phyloP scores from a whole-genome alignment of 2,329 filamentous ascomycete species.

The Fusarium sp. region DNA sequence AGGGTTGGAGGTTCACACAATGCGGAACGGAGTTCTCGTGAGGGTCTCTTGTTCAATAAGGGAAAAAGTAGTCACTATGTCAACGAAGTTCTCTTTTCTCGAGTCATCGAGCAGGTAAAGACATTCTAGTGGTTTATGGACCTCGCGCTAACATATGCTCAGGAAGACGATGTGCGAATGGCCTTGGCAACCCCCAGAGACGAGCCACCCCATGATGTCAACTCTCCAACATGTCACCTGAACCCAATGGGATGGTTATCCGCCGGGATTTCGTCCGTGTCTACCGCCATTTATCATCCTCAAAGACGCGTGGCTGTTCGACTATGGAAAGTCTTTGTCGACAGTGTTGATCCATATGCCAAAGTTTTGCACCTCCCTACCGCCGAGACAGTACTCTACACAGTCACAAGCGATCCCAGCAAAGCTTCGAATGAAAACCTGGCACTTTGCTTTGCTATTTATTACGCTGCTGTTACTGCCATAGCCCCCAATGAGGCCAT shows the following conservation, averaged over 20 bases:
- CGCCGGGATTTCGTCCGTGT: constrained; percentile 25
- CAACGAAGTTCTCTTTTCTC: constrained; percentile 53
- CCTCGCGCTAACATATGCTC: background rate
- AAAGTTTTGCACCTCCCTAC: constrained; percentile 49
- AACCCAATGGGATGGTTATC: constrained; percentile 52
- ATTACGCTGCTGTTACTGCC: constrained; percentile 59
- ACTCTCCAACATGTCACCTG: constrained; percentile 42
- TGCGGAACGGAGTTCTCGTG: background rate
- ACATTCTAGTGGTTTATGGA: fast-evolving
- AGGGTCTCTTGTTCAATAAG: constrained; percentile 48
- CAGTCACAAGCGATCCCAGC: constrained; percentile 46
- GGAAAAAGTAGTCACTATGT: constrained; percentile 52
- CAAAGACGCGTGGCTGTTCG: constrained; percentile 43
- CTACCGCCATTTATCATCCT: constrained; percentile 41
- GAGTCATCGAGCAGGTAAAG: constrained; percentile 51
- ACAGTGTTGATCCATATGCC: constrained; percentile 46
- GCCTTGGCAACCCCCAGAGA: constrained; percentile 37
- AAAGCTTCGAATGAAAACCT: constrained; percentile 43
- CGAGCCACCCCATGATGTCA: background rate
- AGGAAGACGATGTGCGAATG: constrained; percentile 44
- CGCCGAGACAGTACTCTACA: constrained; percentile 50
- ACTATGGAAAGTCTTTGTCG: constrained; percentile 48
- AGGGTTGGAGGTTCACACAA: background rate
- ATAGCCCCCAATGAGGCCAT: constrained; percentile 54
- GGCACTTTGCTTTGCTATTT: constrained; percentile 62